These are phyloP conservation scores for Diddensiella transvaalensis DNA, from an alignment of 805 yeast species.

Conservation along the genomic window DNA sequence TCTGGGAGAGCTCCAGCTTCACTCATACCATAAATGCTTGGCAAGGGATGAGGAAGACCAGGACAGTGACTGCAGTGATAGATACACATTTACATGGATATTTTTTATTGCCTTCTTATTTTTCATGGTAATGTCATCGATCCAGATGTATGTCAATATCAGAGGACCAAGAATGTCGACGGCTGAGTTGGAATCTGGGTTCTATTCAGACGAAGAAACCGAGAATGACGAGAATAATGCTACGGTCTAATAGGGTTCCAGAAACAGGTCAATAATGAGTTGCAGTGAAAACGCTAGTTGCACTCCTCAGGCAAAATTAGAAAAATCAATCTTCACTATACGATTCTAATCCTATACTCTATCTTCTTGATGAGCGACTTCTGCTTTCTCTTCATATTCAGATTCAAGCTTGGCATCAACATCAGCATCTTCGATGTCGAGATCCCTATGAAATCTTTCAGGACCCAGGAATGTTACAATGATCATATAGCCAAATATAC, in stretches of 20 bases:
- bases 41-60: not conserved
- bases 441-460: constrained; percentile 32
- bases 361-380: too few relatives aligned
- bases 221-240: not conserved
- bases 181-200: constrained; percentile 1
- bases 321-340: too few relatives aligned
- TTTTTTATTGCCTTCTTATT: too few relatives aligned
- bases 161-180: not conserved
- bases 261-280: too few relatives aligned
- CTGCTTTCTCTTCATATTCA: not conserved
- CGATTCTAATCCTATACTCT: too few relatives aligned
- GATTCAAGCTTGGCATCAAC: not conserved
- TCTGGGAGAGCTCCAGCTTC: not conserved
- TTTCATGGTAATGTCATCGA: not conserved
- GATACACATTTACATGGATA: not conserved
- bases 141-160: constrained; percentile 4
- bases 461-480: constrained; percentile 53
- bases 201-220: not conserved
- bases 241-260: too few relatives aligned
- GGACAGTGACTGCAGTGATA: not conserved
- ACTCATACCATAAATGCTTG: not conserved
- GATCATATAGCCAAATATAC: constrained; percentile 52
- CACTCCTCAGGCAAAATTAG: too few relatives aligned
- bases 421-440: not conserved
- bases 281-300: too few relatives aligned